Evolutionary conservation across 768 basidiomycete genomes (phyloP).

Genomic region (Hortiboletus campestris): DNA sequence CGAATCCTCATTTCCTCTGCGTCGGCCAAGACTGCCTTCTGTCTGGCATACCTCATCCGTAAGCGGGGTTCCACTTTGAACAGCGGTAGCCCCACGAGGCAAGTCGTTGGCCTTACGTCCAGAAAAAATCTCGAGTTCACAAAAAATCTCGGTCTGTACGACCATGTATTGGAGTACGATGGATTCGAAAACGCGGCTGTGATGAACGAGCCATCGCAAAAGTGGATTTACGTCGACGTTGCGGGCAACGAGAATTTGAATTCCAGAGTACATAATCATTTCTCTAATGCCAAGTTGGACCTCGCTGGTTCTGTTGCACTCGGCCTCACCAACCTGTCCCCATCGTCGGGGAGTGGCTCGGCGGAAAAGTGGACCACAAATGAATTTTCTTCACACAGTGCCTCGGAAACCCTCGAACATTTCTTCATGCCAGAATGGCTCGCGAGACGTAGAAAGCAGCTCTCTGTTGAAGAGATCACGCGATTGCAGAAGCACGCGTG

Average conservation of each 20-base stretch:
- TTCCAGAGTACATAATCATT: conserved; percentile 39
- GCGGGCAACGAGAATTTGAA: conserved; percentile 58
- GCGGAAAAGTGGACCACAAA: conserved; percentile 41
- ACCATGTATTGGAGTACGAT: conserved; percentile 57
- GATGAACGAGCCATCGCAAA: conserved; percentile 31
- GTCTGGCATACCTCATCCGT: conserved; percentile 57
- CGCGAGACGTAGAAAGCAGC: conserved; percentile 47
- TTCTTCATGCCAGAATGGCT: conserved; percentile 78
- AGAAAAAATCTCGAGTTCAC: conserved; percentile 55
- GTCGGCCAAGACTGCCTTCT: conserved; percentile 72
- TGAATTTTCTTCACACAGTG: conserved; percentile 23
- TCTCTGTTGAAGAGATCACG: conserved; percentile 47
- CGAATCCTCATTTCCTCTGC: conserved; percentile 63
- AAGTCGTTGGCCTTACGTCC: conserved; percentile 62
- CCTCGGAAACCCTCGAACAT: conserved; percentile 35
- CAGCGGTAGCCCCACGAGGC: conserved; percentile 18
- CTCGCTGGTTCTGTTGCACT: conserved; percentile 46
- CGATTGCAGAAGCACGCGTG: conserved; percentile 53
- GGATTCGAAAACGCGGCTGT: conserved; percentile 34
- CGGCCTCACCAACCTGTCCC: conserved; percentile 57
- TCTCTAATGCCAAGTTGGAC: conserved; percentile 21
- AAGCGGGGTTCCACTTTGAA: conserved; percentile 36
- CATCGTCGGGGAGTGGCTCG: conserved; percentile 36
- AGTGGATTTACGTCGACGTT: conserved; percentile 64
- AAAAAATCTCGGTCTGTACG: conserved; percentile 50